Evolutionary conservation across 2,329 filamentous ascomycete genomes (phyloP).

Genomic region (Ceratocystis eucalypticola): DNA sequence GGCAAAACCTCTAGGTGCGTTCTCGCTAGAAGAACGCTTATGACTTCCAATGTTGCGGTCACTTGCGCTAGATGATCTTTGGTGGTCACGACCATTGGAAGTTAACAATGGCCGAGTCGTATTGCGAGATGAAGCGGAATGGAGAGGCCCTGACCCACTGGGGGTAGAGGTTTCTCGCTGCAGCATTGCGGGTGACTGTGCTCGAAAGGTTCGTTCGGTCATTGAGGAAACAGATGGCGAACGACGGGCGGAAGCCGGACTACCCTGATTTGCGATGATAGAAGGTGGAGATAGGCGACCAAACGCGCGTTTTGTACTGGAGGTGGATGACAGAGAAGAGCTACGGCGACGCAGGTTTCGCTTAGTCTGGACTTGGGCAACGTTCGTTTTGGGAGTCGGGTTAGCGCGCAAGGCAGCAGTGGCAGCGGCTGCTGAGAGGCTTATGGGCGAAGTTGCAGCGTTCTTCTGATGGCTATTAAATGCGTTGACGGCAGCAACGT

Average conservation of each 20-base stretch:
- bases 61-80: conserved; percentile 27
- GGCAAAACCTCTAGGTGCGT: conserved; percentile 33
- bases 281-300: conserved; percentile 9
- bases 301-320: conserved; percentile 27
- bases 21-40: conserved; percentile 34
- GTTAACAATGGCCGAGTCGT: not conserved
- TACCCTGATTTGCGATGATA: not conserved
- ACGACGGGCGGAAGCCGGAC: conserved; percentile 37
- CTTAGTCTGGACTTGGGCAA: conserved; percentile 77
- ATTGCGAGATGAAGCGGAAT: not conserved
- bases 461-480: conserved; percentile 51
- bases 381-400: conserved; percentile 62
- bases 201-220: conserved; percentile 77
- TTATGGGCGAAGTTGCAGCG: conserved; percentile 36
- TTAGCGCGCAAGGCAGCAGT: conserved; percentile 70
- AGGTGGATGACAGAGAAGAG: conserved; percentile 56
- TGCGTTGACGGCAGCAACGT: conserved; percentile 65
- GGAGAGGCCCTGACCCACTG: conserved; percentile 29
- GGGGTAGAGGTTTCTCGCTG: conserved; percentile 27
- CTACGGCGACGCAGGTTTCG: conserved; percentile 57
- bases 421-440: conserved; percentile 71
- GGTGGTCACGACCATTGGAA: conserved; percentile 12
- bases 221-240: conserved; percentile 65
- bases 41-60: conserved; percentile 31
- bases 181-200: conserved; percentile 49